A percentile compares a stretch with the other conserved stretches of the same genome.
These are phyloP conservation scores for Pleurozium schreberi DNA, from an alignment of 225 moss, liverwort and hornwort genomes.

Conservation along the genomic window DNA sequence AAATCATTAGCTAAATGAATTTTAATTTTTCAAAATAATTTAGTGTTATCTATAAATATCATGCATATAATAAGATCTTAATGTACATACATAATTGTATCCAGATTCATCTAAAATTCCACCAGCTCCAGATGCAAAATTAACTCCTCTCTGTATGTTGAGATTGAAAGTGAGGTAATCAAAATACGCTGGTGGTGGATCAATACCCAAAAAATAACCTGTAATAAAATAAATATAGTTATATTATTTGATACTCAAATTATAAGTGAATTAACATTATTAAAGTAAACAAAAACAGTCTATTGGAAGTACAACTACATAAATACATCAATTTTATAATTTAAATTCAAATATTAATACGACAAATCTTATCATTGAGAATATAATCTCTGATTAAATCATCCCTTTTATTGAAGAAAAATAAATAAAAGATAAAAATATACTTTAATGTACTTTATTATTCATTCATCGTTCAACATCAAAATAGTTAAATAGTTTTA, in stretches of 20 bases:
- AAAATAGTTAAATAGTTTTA: background rate
- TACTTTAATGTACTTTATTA: too few species aligned
- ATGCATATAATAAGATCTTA: background rate
- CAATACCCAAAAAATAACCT: conserved; percentile 56
- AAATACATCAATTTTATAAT: background rate
- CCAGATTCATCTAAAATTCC: conserved; percentile 80
- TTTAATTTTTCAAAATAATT: background rate
- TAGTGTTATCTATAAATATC: background rate
- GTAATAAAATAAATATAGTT: background rate
- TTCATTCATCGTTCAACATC: background rate
- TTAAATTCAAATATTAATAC: background rate
- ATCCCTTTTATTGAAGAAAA: background rate
- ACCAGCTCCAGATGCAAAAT: conserved; percentile 73
- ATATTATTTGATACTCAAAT: background rate
- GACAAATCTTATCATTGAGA: background rate
- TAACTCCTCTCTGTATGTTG: conserved; percentile 33
- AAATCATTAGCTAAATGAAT: too few species aligned
- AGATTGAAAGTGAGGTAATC: conserved; percentile 35
- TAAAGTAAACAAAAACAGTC: background rate
- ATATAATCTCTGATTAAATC: background rate
- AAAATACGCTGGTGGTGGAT: conserved; percentile 69
- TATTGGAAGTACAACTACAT: background rate
- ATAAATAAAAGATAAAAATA: background rate
- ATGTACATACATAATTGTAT: conserved; percentile 49
- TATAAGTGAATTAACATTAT: background rate